Evolutionary conservation across 2,329 filamentous ascomycete species (phyloP).

Genomic region (Monilinia fructigena): DNA sequence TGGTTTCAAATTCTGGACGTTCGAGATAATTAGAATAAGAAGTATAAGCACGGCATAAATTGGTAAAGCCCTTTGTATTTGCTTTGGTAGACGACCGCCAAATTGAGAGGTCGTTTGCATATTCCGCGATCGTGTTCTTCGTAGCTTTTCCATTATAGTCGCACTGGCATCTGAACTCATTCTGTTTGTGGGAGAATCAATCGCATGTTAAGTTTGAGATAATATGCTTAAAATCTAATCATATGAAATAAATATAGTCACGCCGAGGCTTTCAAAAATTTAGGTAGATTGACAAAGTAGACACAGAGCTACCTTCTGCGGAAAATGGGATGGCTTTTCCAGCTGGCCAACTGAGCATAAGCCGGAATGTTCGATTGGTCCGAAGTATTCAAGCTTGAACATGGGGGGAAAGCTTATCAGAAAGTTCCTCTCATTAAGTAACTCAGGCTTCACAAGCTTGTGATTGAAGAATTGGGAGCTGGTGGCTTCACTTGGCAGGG

Average conservation of each 20-base stretch:
- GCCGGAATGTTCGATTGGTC: background rate
- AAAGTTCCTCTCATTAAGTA: background rate
- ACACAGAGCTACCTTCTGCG: background rate
- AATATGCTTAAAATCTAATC: background rate
- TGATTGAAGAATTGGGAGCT: background rate
- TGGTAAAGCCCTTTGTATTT: constrained; percentile 35
- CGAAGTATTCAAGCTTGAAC: background rate
- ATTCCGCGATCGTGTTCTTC: constrained; percentile 17
- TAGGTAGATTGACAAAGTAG: constrained; percentile 6
- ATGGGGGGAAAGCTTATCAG: background rate
- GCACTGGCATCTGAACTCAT: constrained; percentile 14
- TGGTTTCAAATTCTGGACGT: constrained; percentile 26
- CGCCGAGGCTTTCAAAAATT: background rate
- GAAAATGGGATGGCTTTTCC: background rate
- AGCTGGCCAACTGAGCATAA: background rate
- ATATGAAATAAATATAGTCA: background rate
- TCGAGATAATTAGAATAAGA: constrained; percentile 33
- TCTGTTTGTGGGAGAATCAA: constrained; percentile 1
- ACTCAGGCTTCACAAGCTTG: background rate
- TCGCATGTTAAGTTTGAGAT: constrained; percentile 14
- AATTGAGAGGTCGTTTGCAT: constrained; percentile 23
- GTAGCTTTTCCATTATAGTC: constrained; percentile 20
- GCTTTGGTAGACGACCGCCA: constrained; percentile 45
- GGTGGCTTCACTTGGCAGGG: constrained; percentile 13
- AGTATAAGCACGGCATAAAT: constrained; percentile 34